These are phyloP conservation scores for Arthrobotrys entomopaga DNA, from an alignment of 2,329 filamentous ascomycete genomes.

Conservation along the genomic window DNA sequence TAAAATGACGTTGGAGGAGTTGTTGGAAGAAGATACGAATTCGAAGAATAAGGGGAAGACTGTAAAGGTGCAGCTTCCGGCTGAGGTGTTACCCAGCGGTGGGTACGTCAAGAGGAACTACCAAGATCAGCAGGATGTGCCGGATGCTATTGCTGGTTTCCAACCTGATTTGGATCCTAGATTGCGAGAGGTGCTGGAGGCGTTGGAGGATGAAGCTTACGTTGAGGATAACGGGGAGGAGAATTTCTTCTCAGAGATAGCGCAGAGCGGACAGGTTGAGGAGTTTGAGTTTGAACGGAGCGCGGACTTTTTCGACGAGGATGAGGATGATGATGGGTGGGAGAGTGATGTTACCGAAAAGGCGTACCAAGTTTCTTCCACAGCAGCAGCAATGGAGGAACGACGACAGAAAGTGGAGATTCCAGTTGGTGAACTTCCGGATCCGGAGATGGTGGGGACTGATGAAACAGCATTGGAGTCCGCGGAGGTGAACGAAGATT, in stretches of 20 bases:
- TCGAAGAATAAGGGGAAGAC: constrained; percentile 61
- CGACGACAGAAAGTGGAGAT: constrained; percentile 63
- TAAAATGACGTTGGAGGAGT: constrained; percentile 84
- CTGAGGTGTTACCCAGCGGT: constrained; percentile 80
- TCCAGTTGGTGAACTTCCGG: constrained; percentile 61
- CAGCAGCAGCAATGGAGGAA: constrained; percentile 57
- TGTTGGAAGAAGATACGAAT: constrained; percentile 71
- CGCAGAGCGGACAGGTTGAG: constrained; percentile 57
- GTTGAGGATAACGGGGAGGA: constrained; percentile 64
- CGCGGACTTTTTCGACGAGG: constrained; percentile 72
- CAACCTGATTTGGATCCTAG: constrained; percentile 96
- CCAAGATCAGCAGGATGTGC: constrained; percentile 90
- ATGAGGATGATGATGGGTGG: constrained; percentile 81
- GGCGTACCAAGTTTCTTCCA: constrained; percentile 70
- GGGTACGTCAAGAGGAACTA: constrained; percentile 82
- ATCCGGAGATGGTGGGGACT: constrained; percentile 61
- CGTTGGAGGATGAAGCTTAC: constrained; percentile 61
- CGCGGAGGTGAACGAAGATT: constrained; percentile 73
- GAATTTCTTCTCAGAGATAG: constrained; percentile 78
- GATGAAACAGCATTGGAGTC: constrained; percentile 69
- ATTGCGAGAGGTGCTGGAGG: constrained; percentile 65
- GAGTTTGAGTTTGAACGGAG: constrained; percentile 77
- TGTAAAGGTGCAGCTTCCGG: constrained; percentile 66
- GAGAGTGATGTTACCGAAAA: constrained; percentile 93
- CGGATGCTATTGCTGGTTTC: constrained; percentile 90